Percentiles rank a stretch among this genome's conserved stretches.
phyloP scores from a whole-genome alignment of 768 basidiomycete genomes.

The Podaxis sp. region DNA sequence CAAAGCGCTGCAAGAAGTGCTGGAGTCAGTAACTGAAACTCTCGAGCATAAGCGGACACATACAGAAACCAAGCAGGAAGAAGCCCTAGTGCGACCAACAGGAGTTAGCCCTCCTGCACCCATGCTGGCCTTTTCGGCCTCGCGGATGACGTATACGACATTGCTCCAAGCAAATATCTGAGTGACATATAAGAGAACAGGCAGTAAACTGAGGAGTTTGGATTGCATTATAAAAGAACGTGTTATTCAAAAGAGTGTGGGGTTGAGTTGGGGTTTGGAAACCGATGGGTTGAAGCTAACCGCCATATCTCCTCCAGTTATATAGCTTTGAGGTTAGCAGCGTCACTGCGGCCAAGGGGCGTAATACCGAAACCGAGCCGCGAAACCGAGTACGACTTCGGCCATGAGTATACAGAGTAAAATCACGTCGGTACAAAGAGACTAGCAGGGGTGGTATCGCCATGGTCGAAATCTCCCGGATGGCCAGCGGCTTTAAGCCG shows the following conservation, averaged over 20 bases:
- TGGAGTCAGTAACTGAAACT: background rate
- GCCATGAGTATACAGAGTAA: too few species aligned
- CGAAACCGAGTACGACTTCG: too few species aligned
- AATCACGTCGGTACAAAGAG: background rate
- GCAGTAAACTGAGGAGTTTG: background rate
- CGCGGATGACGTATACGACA: background rate
- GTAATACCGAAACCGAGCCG: background rate
- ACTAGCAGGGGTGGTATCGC: background rate
- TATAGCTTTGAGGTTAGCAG: background rate
- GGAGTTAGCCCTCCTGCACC: background rate
- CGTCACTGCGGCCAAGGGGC: background rate
- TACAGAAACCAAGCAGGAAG: background rate
- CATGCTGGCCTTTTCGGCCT: background rate
- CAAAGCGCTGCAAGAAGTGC: background rate
- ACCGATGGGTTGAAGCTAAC: background rate
- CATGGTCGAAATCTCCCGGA: too few species aligned
- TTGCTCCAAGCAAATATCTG: background rate
- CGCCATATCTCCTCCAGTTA: background rate
- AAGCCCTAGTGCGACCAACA: background rate
- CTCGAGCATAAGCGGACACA: background rate
- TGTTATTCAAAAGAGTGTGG: background rate
- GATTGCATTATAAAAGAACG: background rate
- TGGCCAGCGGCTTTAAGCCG: background rate
- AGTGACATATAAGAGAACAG: background rate
- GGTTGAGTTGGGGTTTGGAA: background rate